Percentiles rank a stretch among this genome's conserved stretches.
phyloP scores from a whole-genome alignment of 2,329 filamentous ascomycete genomes.

The Arthrobotrys entomopaga region DNA sequence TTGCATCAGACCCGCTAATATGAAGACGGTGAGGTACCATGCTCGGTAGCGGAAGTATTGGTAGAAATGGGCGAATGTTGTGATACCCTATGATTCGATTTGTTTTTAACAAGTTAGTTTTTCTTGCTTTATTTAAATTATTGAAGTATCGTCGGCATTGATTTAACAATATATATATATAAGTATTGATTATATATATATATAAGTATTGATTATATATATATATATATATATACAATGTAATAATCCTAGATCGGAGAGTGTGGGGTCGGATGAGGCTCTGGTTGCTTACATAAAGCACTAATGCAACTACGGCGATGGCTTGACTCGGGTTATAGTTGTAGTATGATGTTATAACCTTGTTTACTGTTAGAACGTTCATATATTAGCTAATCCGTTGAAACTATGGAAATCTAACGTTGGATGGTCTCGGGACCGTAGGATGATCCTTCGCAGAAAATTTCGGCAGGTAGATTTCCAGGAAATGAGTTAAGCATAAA shows the following conservation, averaged over 20 bases:
- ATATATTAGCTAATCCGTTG: background rate
- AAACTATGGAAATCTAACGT: background rate
- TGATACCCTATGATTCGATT: conserved; percentile 36
- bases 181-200: too few relatives aligned
- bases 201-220: too few relatives aligned
- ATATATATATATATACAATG: too few relatives aligned
- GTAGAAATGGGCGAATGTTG: conserved; percentile 52
- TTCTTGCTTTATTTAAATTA: background rate
- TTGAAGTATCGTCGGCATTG: background rate
- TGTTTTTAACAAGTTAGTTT: background rate
- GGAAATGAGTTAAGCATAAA: background rate
- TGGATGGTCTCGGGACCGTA: too few relatives aligned
- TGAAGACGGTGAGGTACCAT: conserved; percentile 56
- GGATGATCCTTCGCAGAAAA: too few relatives aligned
- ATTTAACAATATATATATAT: too few relatives aligned
- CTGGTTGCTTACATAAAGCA: conserved; percentile 42
- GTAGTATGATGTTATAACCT: conserved; percentile 28
- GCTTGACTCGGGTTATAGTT: conserved; percentile 42
- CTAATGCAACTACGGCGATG: conserved; percentile 32
- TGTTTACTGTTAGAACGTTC: background rate
- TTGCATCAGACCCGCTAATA: conserved; percentile 56
- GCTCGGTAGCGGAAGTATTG: conserved; percentile 56
- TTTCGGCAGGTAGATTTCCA: background rate
- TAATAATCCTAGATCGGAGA: background rate
- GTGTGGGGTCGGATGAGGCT: background rate